phyloP scores from a whole-genome alignment of 345 rosid species.

The Brassica napus region Da-Ae NC_063448.1:40449001-40449500 shows the following conservation, averaged over 20 bases:
- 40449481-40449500: constrained; percentile 72
- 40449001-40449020: constrained; percentile 66
- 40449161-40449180: constrained; percentile 87
- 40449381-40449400: constrained; percentile 65
- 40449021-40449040: constrained; percentile 75
- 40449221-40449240: constrained; percentile 36
- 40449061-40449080: constrained; percentile 57
- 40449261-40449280: neutral
- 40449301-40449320: constrained; percentile 79
- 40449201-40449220: constrained; percentile 80
- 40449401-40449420: constrained; percentile 73
- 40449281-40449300: neutral
- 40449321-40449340: constrained; percentile 66
- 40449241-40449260: neutral
- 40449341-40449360: constrained; percentile 55
- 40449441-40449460: constrained; percentile 80
- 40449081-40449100: constrained; percentile 57
- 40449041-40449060: constrained; percentile 80
- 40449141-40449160: constrained; percentile 83
- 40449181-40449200: constrained; percentile 95
- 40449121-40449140: constrained; percentile 85
- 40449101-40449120: constrained; percentile 81
- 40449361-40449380: constrained; percentile 55
- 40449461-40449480: constrained; percentile 96
- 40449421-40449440: constrained; percentile 88